These are phyloP conservation scores for Phaffia tasmanica DNA, from an alignment of 768 basidiomycete genomes.

Conservation along the genomic window DNA sequence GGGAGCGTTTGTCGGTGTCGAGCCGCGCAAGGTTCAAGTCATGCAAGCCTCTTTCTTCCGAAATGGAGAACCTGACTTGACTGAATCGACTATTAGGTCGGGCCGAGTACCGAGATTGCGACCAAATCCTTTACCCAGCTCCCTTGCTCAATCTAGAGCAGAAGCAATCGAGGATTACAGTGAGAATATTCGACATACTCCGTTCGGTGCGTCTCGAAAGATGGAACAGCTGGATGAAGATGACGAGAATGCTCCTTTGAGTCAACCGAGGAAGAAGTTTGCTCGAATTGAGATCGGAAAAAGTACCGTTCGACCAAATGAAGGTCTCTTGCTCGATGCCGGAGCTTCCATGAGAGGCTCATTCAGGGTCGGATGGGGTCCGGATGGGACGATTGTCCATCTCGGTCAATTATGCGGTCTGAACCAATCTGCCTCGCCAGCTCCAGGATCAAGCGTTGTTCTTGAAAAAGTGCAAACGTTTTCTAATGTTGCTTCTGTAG, in stretches of 20 bases:
- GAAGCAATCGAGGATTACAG: slow-evolving; percentile 38
- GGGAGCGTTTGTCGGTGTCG: slow-evolving; percentile 63
- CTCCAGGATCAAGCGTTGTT: slow-evolving; percentile 29
- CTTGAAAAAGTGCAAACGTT: slow-evolving; percentile 33
- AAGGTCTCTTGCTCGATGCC: slow-evolving; percentile 62
- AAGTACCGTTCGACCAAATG: slow-evolving; percentile 52
- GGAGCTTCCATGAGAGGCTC: slow-evolving; percentile 76
- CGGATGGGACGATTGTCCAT: slow-evolving; percentile 62
- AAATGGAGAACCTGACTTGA: slow-evolving; percentile 21
- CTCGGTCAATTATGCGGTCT: slow-evolving; percentile 50
- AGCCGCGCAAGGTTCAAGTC: slow-evolving; percentile 77
- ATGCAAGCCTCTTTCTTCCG: slow-evolving; percentile 80
- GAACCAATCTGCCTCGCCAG: slow-evolving; percentile 21
- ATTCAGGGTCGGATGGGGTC: slow-evolving; percentile 85
- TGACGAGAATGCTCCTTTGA: slow-evolving; percentile 54
- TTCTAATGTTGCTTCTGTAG: slow-evolving; percentile 29
- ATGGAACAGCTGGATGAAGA: not conserved
- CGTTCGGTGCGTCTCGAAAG: no score
- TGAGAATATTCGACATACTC: no score
- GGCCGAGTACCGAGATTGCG: not conserved
- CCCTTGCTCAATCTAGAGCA: slow-evolving; percentile 51
- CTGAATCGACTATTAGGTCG: slow-evolving; percentile 1
- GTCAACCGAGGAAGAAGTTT: slow-evolving; percentile 69
- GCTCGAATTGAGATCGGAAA: slow-evolving; percentile 51
- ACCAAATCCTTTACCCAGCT: not conserved